Conservation (phyloP, 2,329 filamentous ascomycete genomes). For the Cladosporium sp. region DNA sequence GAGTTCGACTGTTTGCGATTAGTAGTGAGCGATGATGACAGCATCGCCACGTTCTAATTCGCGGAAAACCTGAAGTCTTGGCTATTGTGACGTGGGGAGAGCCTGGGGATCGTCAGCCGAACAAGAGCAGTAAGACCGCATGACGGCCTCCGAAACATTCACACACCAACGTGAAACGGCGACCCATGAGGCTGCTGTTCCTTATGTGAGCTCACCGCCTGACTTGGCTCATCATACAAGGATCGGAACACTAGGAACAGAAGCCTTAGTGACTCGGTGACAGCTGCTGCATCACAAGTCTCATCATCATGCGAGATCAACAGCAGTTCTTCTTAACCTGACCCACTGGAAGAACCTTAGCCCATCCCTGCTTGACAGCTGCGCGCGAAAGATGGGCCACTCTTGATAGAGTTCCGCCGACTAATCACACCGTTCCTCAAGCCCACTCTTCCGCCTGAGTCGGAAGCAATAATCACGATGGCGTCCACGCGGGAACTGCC, state of each 20-base stretch:
- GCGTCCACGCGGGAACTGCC: conserved; percentile 2
- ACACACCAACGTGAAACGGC: conserved; percentile 1
- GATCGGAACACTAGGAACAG: neutral
- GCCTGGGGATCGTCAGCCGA: conserved; percentile 13
- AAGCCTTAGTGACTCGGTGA: neutral
- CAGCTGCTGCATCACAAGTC: neutral
- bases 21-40: conserved; percentile 1
- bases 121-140: conserved; percentile 4
- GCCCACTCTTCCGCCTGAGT: neutral
- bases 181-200: neutral
- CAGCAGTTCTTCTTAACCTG: neutral
- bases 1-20: neutral
- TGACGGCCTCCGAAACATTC: conserved; percentile 3
- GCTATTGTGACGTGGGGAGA: conserved; percentile 11
- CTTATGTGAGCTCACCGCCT: conserved; percentile 8
- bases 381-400: neutral
- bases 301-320: neutral
- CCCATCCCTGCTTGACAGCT: conserved; percentile 4
- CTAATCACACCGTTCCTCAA: neutral
- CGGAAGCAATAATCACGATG: conserved; percentile 8
- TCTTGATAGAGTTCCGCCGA: conserved; percentile 1
- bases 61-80: neutral
- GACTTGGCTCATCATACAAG: neutral
- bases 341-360: neutral
- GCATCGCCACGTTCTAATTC: neutral